Base-by-base conservation (phyloP, 1,284 basidiomycete genomes). In the Puccinia brachypodii region DNA sequence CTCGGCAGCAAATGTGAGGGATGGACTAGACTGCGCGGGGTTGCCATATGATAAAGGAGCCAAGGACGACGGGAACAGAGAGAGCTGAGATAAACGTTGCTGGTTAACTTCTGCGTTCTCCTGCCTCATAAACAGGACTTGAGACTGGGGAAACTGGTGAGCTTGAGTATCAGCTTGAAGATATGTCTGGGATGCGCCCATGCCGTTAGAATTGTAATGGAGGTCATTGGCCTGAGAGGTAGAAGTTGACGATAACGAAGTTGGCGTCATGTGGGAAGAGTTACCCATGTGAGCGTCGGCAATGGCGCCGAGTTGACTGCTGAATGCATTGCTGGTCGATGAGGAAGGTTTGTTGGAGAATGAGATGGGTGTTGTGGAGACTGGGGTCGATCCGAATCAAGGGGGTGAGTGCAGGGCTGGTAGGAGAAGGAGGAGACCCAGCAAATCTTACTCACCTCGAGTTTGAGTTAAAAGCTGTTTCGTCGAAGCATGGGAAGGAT, bases 271-370 rank as follows among this genome's bases (percentile, higher is more conserved):
- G 13, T 31, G 40, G 8, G 69, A 53, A 31, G 79, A 72, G 42
- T 47, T 64, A 14, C 79, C 78, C 78, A 80, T 80, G 78, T 80
- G 78, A n/a, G 78, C 78, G 50, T 80, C 78, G 13, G 78, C 78
- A 22, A 80, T 80, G 38, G 78, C 78, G 16, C 78, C 78, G 22
- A 80, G 69, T 44, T 80, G 78, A 44, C 78, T 80, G 40, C 53
- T 80, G 58, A 71, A 80, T 16, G 56, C 58, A 62, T 58, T 76
- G 38, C 47, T 33, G 9, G 50, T 33, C 33, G 62, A 40, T 53
- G 42, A 25, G 25, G 40, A 38, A 22, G 42, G 66, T 31, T 58
- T 42, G 47, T 3, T 44, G 47, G 53, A 40, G 66, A 71, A 71
- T 7, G 72, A 58, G 13, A 71, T 71, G 44, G 33, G 3, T 36